Base-by-base conservation (phyloP, 2,329 filamentous ascomycete species). In the Pseudocercospora fuligena region DNA sequence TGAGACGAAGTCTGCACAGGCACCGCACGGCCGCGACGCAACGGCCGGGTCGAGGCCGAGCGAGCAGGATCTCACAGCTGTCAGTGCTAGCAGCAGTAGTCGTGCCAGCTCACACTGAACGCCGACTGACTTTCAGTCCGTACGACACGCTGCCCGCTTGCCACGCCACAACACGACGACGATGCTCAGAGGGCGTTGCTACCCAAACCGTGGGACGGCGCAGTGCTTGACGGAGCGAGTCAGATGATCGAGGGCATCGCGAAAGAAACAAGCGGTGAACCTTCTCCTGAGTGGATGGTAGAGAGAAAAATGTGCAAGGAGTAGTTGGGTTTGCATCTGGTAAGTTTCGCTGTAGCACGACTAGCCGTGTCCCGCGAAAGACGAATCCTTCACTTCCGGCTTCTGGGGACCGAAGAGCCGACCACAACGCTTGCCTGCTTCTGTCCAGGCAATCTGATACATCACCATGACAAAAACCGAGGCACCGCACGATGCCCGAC, bases 211-310 rank as follows among this genome's bases (percentile, higher is more conserved):
- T 61, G 63, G 31, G 61, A 63, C 61, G 61, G 64, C 58, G 59
- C 56, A 43, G 61, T 56, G 64, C 61, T 65, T 31, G 56, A 67
- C 65, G 47, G 54, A 31, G 46, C 67, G 67, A 69, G 65, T 69
- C 67, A 69, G 67, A 61, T 51, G 40, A 40, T 64, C 23, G 49
- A 25, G 49, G 23, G 60, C 49, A 25, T 3, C 27, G 54, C 56
- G 31, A 58, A 31, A 14, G 56, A 43, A 43, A 36, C 43, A 61
- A 61, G 59, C 59, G 59, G 59, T 61, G 59, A 61, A 33, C 56
- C 51, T 56, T 56, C 51, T 56, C 51, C 25, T 56, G 25, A 56
- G 51, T 19, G 51, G 51, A 27, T 31, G 51, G 9, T 25, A 2
- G 23, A 23, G 1, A 54, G 9, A 54, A 29, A 25, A 54, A 54